phyloP scores from a whole-genome alignment of 805 yeast species.

The Vanderwaltozyma yarrowii region DNA sequence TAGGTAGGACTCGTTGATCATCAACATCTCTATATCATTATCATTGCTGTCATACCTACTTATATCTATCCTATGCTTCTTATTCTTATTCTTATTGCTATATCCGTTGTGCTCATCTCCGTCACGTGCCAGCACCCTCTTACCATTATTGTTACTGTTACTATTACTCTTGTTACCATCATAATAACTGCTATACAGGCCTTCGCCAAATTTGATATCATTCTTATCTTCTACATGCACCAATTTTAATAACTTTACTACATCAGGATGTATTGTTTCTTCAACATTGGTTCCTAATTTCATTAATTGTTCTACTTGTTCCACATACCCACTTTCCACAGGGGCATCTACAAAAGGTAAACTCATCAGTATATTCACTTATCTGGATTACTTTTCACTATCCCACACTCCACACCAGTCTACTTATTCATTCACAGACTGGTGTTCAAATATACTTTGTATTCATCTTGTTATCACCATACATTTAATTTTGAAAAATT shows the following conservation, averaged over 20 bases:
- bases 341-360: background rate
- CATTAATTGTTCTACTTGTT: no score
- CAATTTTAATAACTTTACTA: background rate
- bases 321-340: no score
- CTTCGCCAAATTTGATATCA: background rate
- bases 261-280: background rate
- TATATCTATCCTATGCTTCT: background rate
- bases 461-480: no score
- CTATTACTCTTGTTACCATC: background rate
- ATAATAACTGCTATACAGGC: background rate
- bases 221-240: background rate
- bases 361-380: background rate
- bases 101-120: no score
- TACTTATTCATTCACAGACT: no score
- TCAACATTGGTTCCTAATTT: background rate
- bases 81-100: background rate
- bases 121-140: no score
- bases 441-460: no score
- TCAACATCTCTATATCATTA: constrained; percentile 14
- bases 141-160: background rate
- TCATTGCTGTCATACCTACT: background rate
- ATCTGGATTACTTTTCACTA: no score
- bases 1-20: constrained; percentile 21
- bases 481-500: no score
- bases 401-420: no score